Evolutionary conservation across 768 basidiomycete genomes (phyloP).

Genomic region (Kondoa malvinella): DNA sequence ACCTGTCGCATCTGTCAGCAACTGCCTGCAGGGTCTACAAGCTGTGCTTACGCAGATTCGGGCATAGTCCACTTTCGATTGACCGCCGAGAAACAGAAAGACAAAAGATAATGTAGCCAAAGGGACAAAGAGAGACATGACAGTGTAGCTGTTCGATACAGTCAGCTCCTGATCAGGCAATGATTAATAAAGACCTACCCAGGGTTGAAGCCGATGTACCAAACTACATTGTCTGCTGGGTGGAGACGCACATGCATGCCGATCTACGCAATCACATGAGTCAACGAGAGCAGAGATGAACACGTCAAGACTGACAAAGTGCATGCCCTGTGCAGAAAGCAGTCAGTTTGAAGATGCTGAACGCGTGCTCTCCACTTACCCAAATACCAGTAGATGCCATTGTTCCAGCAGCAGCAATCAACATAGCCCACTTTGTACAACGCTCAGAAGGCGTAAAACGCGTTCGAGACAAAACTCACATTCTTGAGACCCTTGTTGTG

Average conservation of each 20-base stretch:
- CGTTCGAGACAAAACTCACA: neutral
- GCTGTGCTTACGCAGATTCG: conserved; percentile 20
- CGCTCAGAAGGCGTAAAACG: neutral
- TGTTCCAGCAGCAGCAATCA: conserved; percentile 28
- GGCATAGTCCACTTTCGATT: conserved; percentile 27
- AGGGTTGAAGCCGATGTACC: conserved; percentile 29
- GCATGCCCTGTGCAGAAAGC: conserved; percentile 28
- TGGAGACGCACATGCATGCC: conserved; percentile 27
- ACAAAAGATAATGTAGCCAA: conserved; percentile 29
- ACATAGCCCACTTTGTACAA: conserved; percentile 16
- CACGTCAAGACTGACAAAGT: conserved; percentile 18
- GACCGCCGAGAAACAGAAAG: conserved; percentile 31
- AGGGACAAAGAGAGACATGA: conserved; percentile 32
- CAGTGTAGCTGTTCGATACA: conserved; percentile 30
- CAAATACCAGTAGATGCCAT: conserved; percentile 31
- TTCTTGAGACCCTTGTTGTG: conserved; percentile 28
- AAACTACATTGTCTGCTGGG: conserved; percentile 27
- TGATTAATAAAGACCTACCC: conserved; percentile 7
- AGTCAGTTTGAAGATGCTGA: neutral
- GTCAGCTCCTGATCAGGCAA: neutral
- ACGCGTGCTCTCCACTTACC: conserved; percentile 15
- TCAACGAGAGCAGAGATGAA: neutral
- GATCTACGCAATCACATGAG: conserved; percentile 15
- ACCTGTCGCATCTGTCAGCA: conserved; percentile 2
- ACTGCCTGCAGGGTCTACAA: neutral